Base-by-base conservation (phyloP, 2,329 filamentous ascomycete species). In the Talaromyces sp. region DNA sequence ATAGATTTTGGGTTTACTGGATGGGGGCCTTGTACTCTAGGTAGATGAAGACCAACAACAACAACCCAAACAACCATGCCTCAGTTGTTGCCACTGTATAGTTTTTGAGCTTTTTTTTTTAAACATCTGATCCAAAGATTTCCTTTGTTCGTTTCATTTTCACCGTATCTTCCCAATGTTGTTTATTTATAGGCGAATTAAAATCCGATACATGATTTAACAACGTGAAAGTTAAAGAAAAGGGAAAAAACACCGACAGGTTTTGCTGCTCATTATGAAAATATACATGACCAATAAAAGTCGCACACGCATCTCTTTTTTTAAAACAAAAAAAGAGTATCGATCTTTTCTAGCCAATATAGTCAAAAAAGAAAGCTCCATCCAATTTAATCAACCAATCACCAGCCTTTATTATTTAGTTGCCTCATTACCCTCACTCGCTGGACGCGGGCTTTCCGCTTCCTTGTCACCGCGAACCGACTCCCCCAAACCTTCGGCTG, bases 351-450 rank as follows among this genome's bases (percentile, higher is more conserved):
- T 27, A 27, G 44, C 23, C 44, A 47, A 18, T 47, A 47, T 18
- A 47, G 10, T 12, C 44, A 47, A 18, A 10, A 10, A 27, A 18
- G 7, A 47, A 47, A 47, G 18, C 23, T 23, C 23, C 23, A 23
- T 23, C 23, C 10, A 18, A 47, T 47, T 27, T 10, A 42, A 23
- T 23, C 16, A 23, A 47, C 27, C 8, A 27, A 10, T 18, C 23
- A 27, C 42, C 6, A 47, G 42, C 18, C 16, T 47, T 12, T 66
- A 23, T 23, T 70, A 72, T 64, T 75, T 69, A 61, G 79, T 81
- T 14, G 79, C 79, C 65, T 80, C 79, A 61, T 78, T 76, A 9
- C 73, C 77, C 63, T 81, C 79, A 56, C 78, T 81, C 31, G 77
- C 79, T 18, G 79, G 79, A 63, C 77, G 79, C 1, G 79, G 73